Evolutionary conservation across 2,329 filamentous ascomycete genomes (phyloP).

Genomic region (Alternaria brassicae): DNA sequence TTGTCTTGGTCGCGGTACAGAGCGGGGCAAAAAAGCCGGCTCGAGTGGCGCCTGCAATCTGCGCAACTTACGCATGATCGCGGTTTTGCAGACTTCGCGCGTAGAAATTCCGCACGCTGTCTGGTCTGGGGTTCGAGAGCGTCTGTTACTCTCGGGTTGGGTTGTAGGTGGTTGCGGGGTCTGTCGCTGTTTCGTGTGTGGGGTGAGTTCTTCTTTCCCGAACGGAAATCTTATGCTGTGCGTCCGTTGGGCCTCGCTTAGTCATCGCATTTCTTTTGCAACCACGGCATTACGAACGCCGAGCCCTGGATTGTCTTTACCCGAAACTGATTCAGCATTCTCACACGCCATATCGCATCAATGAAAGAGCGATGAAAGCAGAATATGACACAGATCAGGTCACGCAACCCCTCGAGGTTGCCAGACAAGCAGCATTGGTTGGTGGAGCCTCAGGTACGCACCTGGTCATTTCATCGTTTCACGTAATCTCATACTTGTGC

Average conservation of each 20-base stretch:
- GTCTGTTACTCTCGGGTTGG: slow-evolving; percentile 35
- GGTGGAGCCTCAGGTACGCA: slow-evolving; percentile 43
- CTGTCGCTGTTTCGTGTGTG: slow-evolving; percentile 31
- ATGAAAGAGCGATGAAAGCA: slow-evolving; percentile 35
- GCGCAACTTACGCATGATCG: slow-evolving; percentile 66
- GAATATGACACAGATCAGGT: slow-evolving; percentile 31
- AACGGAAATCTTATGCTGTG: slow-evolving; percentile 36
- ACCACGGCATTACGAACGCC: slow-evolving; percentile 16
- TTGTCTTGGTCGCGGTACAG: slow-evolving; percentile 20
- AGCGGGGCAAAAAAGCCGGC: slow-evolving; percentile 39
- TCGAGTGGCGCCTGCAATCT: slow-evolving; percentile 29
- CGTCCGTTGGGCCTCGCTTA: slow-evolving; percentile 30
- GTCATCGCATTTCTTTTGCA: slow-evolving; percentile 17
- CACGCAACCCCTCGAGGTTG: slow-evolving; percentile 40
- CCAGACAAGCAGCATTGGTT: slow-evolving; percentile 33
- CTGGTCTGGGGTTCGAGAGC: slow-evolving; percentile 39
- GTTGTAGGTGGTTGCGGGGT: slow-evolving; percentile 34
- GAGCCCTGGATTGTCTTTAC: background rate
- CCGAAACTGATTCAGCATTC: slow-evolving; percentile 4
- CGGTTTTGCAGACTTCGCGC: slow-evolving; percentile 53
- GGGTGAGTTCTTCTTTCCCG: slow-evolving; percentile 23
- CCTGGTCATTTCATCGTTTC: background rate
- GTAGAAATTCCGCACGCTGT: slow-evolving; percentile 45
- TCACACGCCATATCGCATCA: slow-evolving; percentile 8
- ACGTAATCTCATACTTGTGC: background rate